phyloP scores from a whole-genome alignment of 1,284 basidiomycete genomes.

The Boletus sp. region DNA sequence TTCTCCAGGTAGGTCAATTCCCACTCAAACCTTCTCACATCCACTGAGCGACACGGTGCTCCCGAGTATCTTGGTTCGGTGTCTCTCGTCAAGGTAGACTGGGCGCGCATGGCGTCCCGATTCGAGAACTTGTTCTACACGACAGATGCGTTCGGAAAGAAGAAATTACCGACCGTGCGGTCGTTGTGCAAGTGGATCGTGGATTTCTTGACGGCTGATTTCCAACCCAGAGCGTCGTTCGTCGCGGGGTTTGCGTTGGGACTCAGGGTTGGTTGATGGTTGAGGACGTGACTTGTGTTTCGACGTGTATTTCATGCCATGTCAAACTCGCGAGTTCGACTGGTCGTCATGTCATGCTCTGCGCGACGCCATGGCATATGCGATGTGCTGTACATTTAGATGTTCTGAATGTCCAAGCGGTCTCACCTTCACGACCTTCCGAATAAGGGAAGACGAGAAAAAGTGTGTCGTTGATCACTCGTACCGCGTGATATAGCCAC shows the following conservation, averaged over 20 bases:
- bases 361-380: no score
- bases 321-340: background rate
- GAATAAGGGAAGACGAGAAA: slow-evolving; percentile 29
- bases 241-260: slow-evolving; percentile 68
- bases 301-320: background rate
- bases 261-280: slow-evolving; percentile 53
- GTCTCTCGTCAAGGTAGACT: slow-evolving; percentile 77
- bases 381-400: no score
- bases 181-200: slow-evolving; percentile 72
- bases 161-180: slow-evolving; percentile 55
- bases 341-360: no score
- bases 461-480: background rate
- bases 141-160: slow-evolving; percentile 50
- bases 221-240: slow-evolving; percentile 81
- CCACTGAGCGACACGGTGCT: slow-evolving; percentile 1
- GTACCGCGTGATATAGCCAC: background rate
- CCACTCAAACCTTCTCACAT: background rate
- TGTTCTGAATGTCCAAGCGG: no score
- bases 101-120: slow-evolving; percentile 53
- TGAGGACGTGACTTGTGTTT: slow-evolving; percentile 26
- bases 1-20: slow-evolving; percentile 67
- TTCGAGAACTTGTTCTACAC: slow-evolving; percentile 77
- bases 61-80: slow-evolving; percentile 70
- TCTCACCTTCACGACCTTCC: no score
- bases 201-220: slow-evolving; percentile 89